phyloP scores from a whole-genome alignment of 2,329 filamentous ascomycete species.

The Lasiodiplodia theobromae region DNA sequence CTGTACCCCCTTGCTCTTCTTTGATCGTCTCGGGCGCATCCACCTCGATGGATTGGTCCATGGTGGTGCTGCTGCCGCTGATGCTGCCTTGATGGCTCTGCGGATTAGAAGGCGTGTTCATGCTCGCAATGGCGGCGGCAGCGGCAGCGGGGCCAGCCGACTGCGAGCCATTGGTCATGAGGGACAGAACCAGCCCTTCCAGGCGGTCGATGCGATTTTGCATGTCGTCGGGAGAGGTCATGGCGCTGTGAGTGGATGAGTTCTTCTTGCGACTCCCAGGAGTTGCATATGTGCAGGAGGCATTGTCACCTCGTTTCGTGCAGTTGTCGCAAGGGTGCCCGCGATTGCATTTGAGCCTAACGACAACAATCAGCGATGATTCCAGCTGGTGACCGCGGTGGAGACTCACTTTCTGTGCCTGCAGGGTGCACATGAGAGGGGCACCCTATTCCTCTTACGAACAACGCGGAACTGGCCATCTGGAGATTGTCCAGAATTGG shows the following conservation, averaged over 20 bases:
- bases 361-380: slow-evolving; percentile 33
- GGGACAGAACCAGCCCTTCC: slow-evolving; percentile 86
- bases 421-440: slow-evolving; percentile 90
- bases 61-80: slow-evolving; percentile 44
- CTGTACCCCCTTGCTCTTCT: slow-evolving; percentile 56
- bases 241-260: slow-evolving; percentile 59
- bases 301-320: slow-evolving; percentile 81
- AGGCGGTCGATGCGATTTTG: slow-evolving; percentile 96
- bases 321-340: slow-evolving; percentile 93
- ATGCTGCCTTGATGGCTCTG: slow-evolving; percentile 42
- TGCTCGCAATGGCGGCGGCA: slow-evolving; percentile 61
- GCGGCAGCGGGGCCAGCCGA: slow-evolving; percentile 66
- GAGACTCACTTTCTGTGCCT: slow-evolving; percentile 81
- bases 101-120: slow-evolving; percentile 39
- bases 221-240: slow-evolving; percentile 87
- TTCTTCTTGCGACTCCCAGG: slow-evolving; percentile 75
- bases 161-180: slow-evolving; percentile 88
- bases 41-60: slow-evolving; percentile 58
- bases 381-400: not conserved
- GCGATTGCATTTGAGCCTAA: slow-evolving; percentile 88
- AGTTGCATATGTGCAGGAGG: slow-evolving; percentile 83
- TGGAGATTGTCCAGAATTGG: slow-evolving; percentile 78
- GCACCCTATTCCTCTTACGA: slow-evolving; percentile 89
- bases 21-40: slow-evolving; percentile 64
- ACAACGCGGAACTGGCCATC: slow-evolving; percentile 88